Conservation (phyloP, 345 rosid species). For the Lumnitzera racemosa region DNA sequence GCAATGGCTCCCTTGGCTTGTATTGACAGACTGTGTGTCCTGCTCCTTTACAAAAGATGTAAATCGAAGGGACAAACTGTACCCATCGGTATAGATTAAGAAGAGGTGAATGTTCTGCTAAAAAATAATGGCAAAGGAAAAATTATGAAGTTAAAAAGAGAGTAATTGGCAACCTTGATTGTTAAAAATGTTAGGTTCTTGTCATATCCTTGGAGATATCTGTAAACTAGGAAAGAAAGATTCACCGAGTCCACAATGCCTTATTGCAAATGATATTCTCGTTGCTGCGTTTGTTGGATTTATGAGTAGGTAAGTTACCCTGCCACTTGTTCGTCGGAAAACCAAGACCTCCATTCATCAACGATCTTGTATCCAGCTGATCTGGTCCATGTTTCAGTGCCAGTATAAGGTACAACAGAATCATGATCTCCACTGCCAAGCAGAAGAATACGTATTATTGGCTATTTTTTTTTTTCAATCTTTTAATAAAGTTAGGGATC, state of each 20-base stretch:
- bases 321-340: constrained; percentile 10
- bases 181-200: constrained; percentile 10
- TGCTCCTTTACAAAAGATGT: constrained; percentile 13
- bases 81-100: not conserved
- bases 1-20: not conserved
- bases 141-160: too few species aligned
- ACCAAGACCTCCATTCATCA: constrained; percentile 17
- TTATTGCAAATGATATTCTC: not conserved
- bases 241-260: not conserved
- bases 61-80: too few species aligned
- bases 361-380: constrained; percentile 11
- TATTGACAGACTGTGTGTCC: not conserved
- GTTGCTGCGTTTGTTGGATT: too few species aligned
- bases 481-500: too few species aligned
- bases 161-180: constrained; percentile 2
- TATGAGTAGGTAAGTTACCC: constrained; percentile 5
- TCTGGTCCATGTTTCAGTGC: constrained; percentile 18
- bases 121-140: too few species aligned
- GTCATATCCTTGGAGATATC: constrained; percentile 12
- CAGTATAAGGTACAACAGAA: not conserved
- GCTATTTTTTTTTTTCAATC: not conserved
- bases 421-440: constrained; percentile 21
- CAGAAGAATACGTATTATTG: not conserved
- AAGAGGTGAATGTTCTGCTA: too few species aligned
- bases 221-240: not conserved